Evolutionary conservation across 176 grass and related monocot genomes (phyloP).

Genomic region (Canna indica): DNA sequence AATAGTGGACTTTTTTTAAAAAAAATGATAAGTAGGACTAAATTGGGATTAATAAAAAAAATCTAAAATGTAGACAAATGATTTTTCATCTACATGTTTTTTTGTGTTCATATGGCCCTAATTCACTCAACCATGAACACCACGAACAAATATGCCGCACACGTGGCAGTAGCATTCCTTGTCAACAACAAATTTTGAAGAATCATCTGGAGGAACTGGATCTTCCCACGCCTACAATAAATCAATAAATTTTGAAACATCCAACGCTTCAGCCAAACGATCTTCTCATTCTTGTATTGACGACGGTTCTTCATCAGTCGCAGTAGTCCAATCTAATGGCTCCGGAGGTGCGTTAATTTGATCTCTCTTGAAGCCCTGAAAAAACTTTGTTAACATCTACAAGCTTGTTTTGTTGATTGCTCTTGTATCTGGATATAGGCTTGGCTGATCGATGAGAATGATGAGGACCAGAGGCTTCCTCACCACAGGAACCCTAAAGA

Average conservation of each 20-base stretch:
- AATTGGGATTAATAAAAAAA: too few relatives aligned
- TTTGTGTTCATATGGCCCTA: too few relatives aligned
- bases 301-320: not conserved
- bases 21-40: too few relatives aligned
- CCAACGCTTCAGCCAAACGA: not conserved
- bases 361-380: not conserved
- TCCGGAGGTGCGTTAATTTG: slow-evolving; percentile 12
- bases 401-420: not conserved
- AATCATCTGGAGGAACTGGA: not conserved
- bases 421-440: slow-evolving; percentile 30
- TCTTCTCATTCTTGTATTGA: not conserved
- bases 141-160: not conserved
- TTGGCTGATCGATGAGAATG: slow-evolving; percentile 62
- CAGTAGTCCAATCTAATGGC: not conserved
- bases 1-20: too few relatives aligned
- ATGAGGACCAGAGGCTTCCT: slow-evolving; percentile 46
- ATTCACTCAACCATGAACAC: not conserved
- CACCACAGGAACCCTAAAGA: slow-evolving; percentile 35
- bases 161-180: not conserved
- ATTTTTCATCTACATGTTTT: too few relatives aligned
- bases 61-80: too few relatives aligned
- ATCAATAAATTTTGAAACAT: not conserved
- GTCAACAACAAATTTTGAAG: not conserved
- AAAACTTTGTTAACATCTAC: not conserved
- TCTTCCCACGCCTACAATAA: not conserved